These are phyloP conservation scores for Geotrichum reessii DNA, from an alignment of 1,139 yeast genomes.

Conservation along the genomic window DNA sequence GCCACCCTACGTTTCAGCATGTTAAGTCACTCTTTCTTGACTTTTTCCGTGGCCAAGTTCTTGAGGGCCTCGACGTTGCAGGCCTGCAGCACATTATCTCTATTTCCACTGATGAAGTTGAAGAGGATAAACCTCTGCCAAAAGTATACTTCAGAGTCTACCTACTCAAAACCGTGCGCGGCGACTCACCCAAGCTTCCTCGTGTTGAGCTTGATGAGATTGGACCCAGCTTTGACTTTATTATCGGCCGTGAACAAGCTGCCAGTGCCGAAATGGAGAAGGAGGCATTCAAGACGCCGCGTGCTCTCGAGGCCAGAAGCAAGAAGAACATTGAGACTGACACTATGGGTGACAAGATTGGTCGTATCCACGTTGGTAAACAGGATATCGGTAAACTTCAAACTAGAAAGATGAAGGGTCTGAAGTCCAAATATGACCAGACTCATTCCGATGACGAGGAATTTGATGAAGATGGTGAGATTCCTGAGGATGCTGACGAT, in stretches of 20 bases:
- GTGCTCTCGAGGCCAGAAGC: conserved; percentile 71
- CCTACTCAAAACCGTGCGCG: conserved; percentile 69
- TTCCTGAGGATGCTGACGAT: conserved; percentile 14
- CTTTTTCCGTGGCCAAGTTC: conserved; percentile 78
- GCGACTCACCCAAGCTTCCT: conserved; percentile 79
- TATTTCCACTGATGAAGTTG: conserved; percentile 65
- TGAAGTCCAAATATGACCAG: conserved; percentile 81
- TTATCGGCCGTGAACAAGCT: conserved; percentile 78
- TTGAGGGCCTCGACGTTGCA: conserved; percentile 85
- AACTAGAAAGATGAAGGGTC: conserved; percentile 97
- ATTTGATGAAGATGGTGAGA: conserved; percentile 26
- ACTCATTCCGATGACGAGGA: conserved; percentile 46
- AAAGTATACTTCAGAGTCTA: conserved; percentile 85
- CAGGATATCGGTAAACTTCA: conserved; percentile 88
- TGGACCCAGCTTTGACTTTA: conserved; percentile 93
- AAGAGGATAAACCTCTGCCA: conserved; percentile 69
- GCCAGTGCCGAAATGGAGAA: conserved; percentile 86
- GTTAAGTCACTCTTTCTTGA: conserved; percentile 84
- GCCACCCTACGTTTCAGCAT: conserved; percentile 80
- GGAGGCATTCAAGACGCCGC: conserved; percentile 80
- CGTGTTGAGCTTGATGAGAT: conserved; percentile 91
- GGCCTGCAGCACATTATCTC: conserved; percentile 90
- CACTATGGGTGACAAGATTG: conserved; percentile 92
- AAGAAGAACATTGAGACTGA: conserved; percentile 89
- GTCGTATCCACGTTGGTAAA: conserved; percentile 91